Evolutionary conservation across 306 rosid species (phyloP), one percentile per base, ranked within the genome.

Genomic region (Crotalaria pallida): DNA sequence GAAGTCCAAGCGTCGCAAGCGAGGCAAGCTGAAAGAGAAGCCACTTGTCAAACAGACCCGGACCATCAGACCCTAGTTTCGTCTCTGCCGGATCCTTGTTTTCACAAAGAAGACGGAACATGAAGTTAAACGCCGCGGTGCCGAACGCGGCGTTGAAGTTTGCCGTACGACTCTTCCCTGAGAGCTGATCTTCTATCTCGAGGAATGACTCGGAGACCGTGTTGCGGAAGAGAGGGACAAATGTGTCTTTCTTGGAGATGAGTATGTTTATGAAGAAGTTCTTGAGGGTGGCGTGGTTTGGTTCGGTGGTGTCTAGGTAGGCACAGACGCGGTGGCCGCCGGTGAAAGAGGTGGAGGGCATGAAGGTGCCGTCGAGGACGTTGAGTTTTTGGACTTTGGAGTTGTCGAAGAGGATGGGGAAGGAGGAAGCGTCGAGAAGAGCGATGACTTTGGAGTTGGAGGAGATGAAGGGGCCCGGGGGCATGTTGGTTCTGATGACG

Each of bases 331-430:
- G 88, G 79, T 82, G 17, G 21, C 91, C 89, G 3, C 96, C 96
- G 60, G 96, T 87, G 84, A 82, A 84, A 10, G 71, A 7, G 6
- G 80, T 58, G 58, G 98, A 79, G 5, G 98, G 92, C 95, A 89
- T 92, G 89, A 56, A 92, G 4, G 98, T 92, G 17, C 98, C 98
- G 53, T 81, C 87, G 7, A 92, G 80, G 24, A 92, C 83, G 75
- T 87, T 43, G 0, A 73, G 78, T 26, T 87, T 92, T 31, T 81
- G 80, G 34, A 92, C 96, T 18, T 77, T 89, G 22, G 26, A 1
- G 21, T 27, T 86, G 81, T 92, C 88, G 9, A 92, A 80, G 55
- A 92, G 92, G 33, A 84, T 44, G 0, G 87, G 88, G 63, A 89
- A 92, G 12, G 85, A 89, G 1, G 55, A 10, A 6, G 82, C 94